Evolutionary conservation across 768 basidiomycete genomes (phyloP).

Genomic region (Mycena crocata): DNA sequence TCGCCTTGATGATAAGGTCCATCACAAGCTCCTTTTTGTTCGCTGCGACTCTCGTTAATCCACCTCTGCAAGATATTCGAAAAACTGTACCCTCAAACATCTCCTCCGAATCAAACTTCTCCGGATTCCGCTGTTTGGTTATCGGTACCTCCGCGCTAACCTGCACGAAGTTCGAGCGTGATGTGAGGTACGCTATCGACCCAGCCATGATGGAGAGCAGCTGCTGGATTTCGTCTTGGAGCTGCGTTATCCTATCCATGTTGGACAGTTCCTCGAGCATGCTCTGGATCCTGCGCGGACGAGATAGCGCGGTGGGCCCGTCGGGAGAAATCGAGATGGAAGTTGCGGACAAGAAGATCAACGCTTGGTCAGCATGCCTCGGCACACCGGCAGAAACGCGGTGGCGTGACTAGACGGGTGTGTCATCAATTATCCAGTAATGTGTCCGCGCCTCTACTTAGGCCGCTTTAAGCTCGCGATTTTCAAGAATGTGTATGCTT

Average conservation of each 20-base stretch:
- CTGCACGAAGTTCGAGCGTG: constrained; percentile 80
- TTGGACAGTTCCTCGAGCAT: neutral
- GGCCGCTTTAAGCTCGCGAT: too few relatives aligned
- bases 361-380: too few relatives aligned
- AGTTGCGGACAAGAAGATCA: too few relatives aligned
- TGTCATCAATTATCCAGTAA: too few relatives aligned
- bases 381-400: too few relatives aligned
- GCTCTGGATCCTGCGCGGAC: neutral
- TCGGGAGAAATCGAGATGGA: too few relatives aligned
- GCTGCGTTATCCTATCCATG: neutral
- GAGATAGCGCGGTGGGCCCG: too few relatives aligned
- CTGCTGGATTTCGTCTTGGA: constrained; percentile 92
- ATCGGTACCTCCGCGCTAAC: constrained; percentile 78
- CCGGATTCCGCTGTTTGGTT: constrained; percentile 4
- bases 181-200: constrained; percentile 82
- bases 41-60: constrained; percentile 53
- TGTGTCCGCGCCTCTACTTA: too few relatives aligned
- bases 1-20: constrained; percentile 87
- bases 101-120: neutral
- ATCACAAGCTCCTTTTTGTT: constrained; percentile 87
- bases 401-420: too few relatives aligned
- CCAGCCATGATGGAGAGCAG: constrained; percentile 91
- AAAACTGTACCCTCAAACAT: neutral
- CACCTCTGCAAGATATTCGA: neutral
- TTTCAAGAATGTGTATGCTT: too few relatives aligned